phyloP scores from a whole-genome alignment of 2,329 filamentous ascomycete genomes.

The Colletotrichum spaethianum region DNA sequence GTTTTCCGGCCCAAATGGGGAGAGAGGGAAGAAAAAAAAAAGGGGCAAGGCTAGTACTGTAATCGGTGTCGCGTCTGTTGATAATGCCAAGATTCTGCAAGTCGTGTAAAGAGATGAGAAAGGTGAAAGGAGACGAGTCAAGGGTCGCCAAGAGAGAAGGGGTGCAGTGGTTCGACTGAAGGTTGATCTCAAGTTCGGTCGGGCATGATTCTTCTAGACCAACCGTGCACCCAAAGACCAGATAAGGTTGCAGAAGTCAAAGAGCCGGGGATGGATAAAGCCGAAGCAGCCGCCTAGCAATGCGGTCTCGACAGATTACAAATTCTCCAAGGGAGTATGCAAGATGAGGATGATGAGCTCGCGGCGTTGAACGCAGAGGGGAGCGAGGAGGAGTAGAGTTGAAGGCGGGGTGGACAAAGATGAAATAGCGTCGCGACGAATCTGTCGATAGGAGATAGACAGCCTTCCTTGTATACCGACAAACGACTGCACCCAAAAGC shows the following conservation, averaged over 20 bases:
- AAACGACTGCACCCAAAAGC: not conserved
- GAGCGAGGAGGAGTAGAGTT: not conserved
- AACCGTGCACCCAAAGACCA: constrained; percentile 22
- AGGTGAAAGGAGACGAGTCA: not conserved
- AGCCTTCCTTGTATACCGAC: not conserved
- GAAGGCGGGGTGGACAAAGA: not conserved
- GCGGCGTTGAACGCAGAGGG: not conserved
- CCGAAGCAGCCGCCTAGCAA: not conserved
- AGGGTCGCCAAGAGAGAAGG: not conserved
- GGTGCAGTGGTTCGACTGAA: not conserved
- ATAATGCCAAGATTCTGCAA: not conserved
- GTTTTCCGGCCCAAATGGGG: not conserved
- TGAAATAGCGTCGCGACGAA: not conserved
- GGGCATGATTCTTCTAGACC: not conserved
- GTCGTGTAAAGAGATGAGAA: not conserved
- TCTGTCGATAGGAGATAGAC: constrained; percentile 6
- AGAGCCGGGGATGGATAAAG: constrained; percentile 8
- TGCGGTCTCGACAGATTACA: not conserved
- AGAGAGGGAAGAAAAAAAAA: too few species aligned
- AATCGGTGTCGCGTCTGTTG: not conserved
- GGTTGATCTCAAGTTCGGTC: constrained; percentile 9
- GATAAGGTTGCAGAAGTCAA: constrained; percentile 28
- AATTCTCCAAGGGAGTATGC: not conserved
- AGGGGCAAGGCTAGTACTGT: not conserved
- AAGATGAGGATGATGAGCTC: not conserved